Base-by-base conservation (phyloP, 495 filamentous ascomycete species). In the Astrothelium macrocarpum region DNA sequence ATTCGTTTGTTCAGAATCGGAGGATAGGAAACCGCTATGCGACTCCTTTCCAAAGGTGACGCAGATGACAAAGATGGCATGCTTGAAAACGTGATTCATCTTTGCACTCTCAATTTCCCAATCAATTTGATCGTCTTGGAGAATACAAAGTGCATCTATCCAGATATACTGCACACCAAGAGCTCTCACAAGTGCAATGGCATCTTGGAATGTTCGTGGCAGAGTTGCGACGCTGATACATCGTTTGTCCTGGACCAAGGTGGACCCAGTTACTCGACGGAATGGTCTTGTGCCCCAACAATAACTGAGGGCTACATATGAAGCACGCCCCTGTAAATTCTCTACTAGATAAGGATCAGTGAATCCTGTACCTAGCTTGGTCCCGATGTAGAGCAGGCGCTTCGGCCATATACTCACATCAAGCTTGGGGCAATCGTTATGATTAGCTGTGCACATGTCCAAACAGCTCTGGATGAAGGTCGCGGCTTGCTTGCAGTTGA, bases 101-200 rank as follows among this genome's bases (percentile, higher is more conserved):
- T 68, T 59, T 5, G 62, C 67, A 0, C 78, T 66, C 66, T 80
- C 78, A 25, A 39, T 59, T 25, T 67, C 60, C 78, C 78, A 80
- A 61, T 78, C 76, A 1, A 67, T 63, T 1, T 46, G 34, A 53
- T 73, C 68, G 53, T 79, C 74, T 67, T 80, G 78, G n/a, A 79
- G 65, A 49, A 79, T 79, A 65, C 76, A 78, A 2, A 79, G 65
- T 32, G 74, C 74, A 65, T 79, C 78, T 7, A 80, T 77, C 78
- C 78, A 80, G 9, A 80, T 12, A 58, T 78, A 79, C 14, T 64
- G 60, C 7, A 74, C 59, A 0, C 70, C 72, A 0, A 80, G 69
- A 5, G 58, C 59, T 16, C 68, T 59, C 25, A 70, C 65, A 4
- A 75, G 34, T 36, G 20, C 53, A n/a, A 78, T 62, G 16, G 76